Base-by-base conservation (phyloP, 176 grass and related monocot species). In the Themeda triandra region DNA sequence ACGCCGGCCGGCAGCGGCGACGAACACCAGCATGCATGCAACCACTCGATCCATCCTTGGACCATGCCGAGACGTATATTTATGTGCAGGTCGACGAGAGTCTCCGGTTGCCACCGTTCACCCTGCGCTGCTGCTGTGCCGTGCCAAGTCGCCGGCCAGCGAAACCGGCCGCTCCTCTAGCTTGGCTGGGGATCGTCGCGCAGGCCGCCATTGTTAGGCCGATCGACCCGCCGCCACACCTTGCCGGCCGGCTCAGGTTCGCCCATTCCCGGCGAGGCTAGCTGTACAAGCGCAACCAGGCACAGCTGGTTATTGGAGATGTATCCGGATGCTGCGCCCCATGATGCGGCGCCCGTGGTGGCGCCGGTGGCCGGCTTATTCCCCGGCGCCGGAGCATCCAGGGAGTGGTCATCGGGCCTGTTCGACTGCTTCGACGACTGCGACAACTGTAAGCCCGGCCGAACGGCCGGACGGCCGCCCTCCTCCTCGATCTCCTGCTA, bases 351-450 rank as follows among this genome's bases (percentile, higher is more conserved):
- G 10, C 3, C 18, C 19, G 51, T 23, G 10, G 58, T 27, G 79
- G 66, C 32, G 32, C 54, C 54, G 79, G 71, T 40, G 36, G 11
- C 60, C 25, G 60, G 60, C 60, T 24, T 59, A 10, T 63, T 45
- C 41, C 23, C 36, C 10, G 21, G 25, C 25, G 30, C 25, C 18
- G 8, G 21, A 8, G 13, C 1, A 18, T 11, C 23, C 8, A 59
- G 23, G 3, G 23, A 10, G 3, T 91, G 93, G 91, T 89, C 90
- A 2, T 71, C 84, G 19, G 81, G 84, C 63, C 94, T 96, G 21
- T 93, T 40, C 54, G 90, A 87, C 66, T 93, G 91, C 84, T 79
- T 49, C 58, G 86, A 83, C 51, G 88, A 96, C 79, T 86, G 66
- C 48, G 74, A 79, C 64, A 69, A 51, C 24, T 92, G 86, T 37